Percentiles rank a stretch among this genome's conserved stretches.
These are phyloP conservation scores for Euphrasia confusa DNA, from an alignment of 257 asterid species.

Conservation along the genomic window DNA sequence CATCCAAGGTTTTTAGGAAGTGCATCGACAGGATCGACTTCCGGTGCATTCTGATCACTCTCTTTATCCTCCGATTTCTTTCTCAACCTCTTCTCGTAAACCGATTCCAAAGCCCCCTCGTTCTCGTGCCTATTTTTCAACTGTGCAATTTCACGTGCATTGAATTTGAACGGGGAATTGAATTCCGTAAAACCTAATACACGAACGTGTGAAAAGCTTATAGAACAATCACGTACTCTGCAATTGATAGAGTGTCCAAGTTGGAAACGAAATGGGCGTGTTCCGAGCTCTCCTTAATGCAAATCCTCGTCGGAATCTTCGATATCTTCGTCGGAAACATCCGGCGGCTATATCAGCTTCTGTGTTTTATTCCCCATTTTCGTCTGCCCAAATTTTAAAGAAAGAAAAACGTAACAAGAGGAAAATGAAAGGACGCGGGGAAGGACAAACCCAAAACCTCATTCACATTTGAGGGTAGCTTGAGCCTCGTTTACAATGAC, in stretches of 20 bases:
- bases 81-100: constrained; percentile 58
- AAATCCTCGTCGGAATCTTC: constrained; percentile 80
- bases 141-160: not conserved
- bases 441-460: not conserved
- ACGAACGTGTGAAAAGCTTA: not conserved
- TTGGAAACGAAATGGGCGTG: constrained; percentile 70
- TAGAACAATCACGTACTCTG: constrained; percentile 39
- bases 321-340: constrained; percentile 70
- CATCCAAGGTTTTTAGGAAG: constrained; percentile 77
- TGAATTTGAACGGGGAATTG: not conserved
- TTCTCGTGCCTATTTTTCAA: constrained; percentile 38
- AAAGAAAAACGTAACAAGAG: not conserved
- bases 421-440: not conserved
- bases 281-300: constrained; percentile 42
- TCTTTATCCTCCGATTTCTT: constrained; percentile 47
- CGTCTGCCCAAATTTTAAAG: not conserved
- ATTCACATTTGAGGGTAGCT: too few relatives aligned
- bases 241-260: constrained; percentile 61
- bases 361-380: constrained; percentile 71
- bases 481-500: too few relatives aligned
- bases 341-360: constrained; percentile 72
- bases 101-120: constrained; percentile 60
- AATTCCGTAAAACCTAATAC: not conserved
- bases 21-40: constrained; percentile 86
- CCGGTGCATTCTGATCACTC: constrained; percentile 42